These are phyloP conservation scores for Colletotrichum ledebouriae DNA, from an alignment of 2,329 filamentous ascomycete species.

Conservation along the genomic window DNA sequence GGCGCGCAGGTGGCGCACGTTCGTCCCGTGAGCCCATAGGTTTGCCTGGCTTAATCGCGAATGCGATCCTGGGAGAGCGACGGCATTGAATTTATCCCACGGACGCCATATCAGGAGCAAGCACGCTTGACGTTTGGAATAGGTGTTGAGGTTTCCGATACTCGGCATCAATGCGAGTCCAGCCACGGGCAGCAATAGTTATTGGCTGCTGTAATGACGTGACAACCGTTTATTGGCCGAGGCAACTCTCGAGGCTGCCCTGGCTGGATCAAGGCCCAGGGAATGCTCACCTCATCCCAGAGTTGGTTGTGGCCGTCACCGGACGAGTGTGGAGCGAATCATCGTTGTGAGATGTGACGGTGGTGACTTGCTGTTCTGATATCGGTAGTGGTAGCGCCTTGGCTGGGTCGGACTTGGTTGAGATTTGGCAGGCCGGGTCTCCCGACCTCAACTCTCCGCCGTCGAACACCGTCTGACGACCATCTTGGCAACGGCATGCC, in stretches of 20 bases:
- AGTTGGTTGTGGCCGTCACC: constrained; percentile 26
- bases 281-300: constrained; percentile 21
- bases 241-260: background rate
- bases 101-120: background rate
- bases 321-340: constrained; percentile 22
- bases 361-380: constrained; percentile 27
- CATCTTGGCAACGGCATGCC: background rate
- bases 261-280: constrained; percentile 24
- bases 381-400: constrained; percentile 9
- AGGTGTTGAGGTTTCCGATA: background rate
- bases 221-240: background rate
- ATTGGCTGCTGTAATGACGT: background rate
- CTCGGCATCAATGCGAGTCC: background rate
- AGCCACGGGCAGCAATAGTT: background rate
- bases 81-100: background rate
- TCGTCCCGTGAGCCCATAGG: constrained; percentile 4
- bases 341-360: constrained; percentile 25
- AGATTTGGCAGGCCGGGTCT: background rate
- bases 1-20: background rate
- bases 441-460: background rate
- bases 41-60: constrained; percentile 24
- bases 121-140: constrained; percentile 11
- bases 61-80: constrained; percentile 16
- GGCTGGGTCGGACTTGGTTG: constrained; percentile 22
- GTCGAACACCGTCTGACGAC: background rate